Conservation (phyloP, 2,329 filamentous ascomycete species). For the Massarina eburnea region DNA sequence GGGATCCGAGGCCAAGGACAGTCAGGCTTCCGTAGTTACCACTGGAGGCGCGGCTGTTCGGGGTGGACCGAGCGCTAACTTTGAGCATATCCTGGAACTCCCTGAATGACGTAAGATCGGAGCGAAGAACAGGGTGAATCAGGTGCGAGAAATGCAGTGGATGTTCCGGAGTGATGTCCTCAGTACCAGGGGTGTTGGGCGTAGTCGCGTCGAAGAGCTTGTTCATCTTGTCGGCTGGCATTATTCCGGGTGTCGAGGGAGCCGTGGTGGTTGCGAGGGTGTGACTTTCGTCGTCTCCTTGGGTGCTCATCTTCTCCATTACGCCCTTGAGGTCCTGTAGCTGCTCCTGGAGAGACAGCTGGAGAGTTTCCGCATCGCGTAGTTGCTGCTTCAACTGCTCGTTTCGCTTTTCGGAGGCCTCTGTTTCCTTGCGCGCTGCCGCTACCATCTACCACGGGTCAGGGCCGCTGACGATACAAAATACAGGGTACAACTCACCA, state of each 20-base stretch:
- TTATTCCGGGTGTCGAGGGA: slow-evolving; percentile 76
- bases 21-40: slow-evolving; percentile 68
- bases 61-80: slow-evolving; percentile 59
- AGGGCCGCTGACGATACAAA: slow-evolving; percentile 9
- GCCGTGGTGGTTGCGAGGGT: slow-evolving; percentile 65
- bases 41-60: slow-evolving; percentile 69
- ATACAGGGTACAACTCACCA: slow-evolving; percentile 49
- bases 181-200: slow-evolving; percentile 50
- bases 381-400: slow-evolving; percentile 85
- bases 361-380: slow-evolving; percentile 79
- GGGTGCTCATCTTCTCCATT: slow-evolving; percentile 80
- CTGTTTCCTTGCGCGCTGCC: slow-evolving; percentile 80
- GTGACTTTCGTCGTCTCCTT: slow-evolving; percentile 71
- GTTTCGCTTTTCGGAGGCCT: slow-evolving; percentile 78
- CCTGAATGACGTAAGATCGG: slow-evolving; percentile 76
- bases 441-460: slow-evolving; percentile 73
- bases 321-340: slow-evolving; percentile 86
- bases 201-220: slow-evolving; percentile 63
- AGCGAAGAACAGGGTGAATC: slow-evolving; percentile 78
- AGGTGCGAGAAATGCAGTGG: slow-evolving; percentile 79
- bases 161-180: slow-evolving; percentile 62
- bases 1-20: slow-evolving; percentile 57
- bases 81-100: slow-evolving; percentile 81
- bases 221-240: slow-evolving; percentile 58
- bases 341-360: slow-evolving; percentile 91